Evolutionary conservation across 75 land plant species (phyloP).

Genomic region (Cryptomeria japonica): DNA sequence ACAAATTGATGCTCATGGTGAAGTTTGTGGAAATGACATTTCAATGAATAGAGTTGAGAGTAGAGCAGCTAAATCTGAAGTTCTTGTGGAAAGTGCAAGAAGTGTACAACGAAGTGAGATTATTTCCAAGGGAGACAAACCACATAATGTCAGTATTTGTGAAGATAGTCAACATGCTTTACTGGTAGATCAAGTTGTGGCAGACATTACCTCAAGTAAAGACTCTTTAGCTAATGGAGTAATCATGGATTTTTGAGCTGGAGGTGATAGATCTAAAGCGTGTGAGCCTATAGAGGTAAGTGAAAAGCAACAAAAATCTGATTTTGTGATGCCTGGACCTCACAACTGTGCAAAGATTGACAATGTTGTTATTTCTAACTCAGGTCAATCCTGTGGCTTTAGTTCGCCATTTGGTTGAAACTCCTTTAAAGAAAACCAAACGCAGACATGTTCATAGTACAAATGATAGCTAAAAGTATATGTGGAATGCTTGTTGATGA

Average conservation of each 20-base stretch:
- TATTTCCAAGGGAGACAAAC: slow-evolving; percentile 4
- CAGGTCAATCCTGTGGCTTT: slow-evolving; percentile 17
- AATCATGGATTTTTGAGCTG: background rate
- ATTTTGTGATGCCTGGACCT: background rate
- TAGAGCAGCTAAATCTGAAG: slow-evolving; percentile 39
- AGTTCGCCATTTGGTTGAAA: slow-evolving; percentile 10
- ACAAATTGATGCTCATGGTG: slow-evolving; percentile 24
- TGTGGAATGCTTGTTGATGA: background rate
- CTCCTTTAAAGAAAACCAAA: slow-evolving; percentile 7
- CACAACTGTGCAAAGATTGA: background rate
- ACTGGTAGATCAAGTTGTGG: background rate
- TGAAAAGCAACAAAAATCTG: slow-evolving; percentile 11
- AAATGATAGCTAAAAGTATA: background rate
- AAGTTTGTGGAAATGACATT: slow-evolving; percentile 19
- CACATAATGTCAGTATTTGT: slow-evolving; percentile 10
- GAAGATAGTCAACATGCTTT: slow-evolving; percentile 15
- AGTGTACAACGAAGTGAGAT: slow-evolving; percentile 12
- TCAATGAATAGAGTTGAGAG: slow-evolving; percentile 28
- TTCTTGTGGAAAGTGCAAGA: slow-evolving; percentile 19
- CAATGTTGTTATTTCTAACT: background rate
- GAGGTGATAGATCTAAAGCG: slow-evolving; percentile 14
- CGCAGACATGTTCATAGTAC: background rate
- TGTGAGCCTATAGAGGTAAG: background rate
- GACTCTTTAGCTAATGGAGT: background rate
- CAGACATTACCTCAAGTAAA: slow-evolving; percentile 8